These are phyloP conservation scores for Daedalea quercina DNA, from an alignment of 768 basidiomycete genomes.

Conservation along the genomic window DNA sequence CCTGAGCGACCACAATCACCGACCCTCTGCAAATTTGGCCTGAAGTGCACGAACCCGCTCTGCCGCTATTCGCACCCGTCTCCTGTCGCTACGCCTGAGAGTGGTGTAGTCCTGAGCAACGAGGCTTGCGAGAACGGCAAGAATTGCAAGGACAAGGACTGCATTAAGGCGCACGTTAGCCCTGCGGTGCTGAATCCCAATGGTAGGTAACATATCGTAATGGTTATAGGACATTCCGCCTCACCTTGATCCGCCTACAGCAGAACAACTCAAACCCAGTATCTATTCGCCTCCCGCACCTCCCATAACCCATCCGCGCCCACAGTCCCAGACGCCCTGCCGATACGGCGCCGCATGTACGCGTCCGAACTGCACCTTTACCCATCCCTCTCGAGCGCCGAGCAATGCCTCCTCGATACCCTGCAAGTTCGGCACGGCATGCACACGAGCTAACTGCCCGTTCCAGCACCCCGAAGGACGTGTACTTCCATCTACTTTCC, in stretches of 20 bases:
- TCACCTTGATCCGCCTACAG: neutral
- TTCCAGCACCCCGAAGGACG: conserved; percentile 90
- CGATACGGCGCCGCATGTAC: conserved; percentile 71
- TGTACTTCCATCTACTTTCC: conserved; percentile 73
- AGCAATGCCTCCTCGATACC: conserved; percentile 27
- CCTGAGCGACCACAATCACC: conserved; percentile 84
- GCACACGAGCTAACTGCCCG: conserved; percentile 76
- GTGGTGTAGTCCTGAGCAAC: conserved; percentile 89
- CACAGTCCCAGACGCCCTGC: conserved; percentile 33
- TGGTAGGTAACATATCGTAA: conserved; percentile 31
- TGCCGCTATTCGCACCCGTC: conserved; percentile 94
- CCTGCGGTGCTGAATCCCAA: conserved; percentile 70
- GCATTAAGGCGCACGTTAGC: conserved; percentile 85
- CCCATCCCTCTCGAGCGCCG: conserved; percentile 47
- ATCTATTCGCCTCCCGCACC: conserved; percentile 29
- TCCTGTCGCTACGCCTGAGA: conserved; percentile 93
- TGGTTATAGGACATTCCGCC: neutral
- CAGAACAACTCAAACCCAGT: conserved; percentile 29
- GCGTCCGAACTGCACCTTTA: conserved; percentile 57
- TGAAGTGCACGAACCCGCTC: conserved; percentile 84
- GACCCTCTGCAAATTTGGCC: conserved; percentile 87
- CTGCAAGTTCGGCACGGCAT: conserved; percentile 81
- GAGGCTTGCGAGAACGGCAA: conserved; percentile 89
- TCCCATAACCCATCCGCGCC: conserved; percentile 12
- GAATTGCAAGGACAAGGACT: conserved; percentile 90